Evolutionary conservation across 2,329 filamentous ascomycete species (phyloP).

Genomic region (Cytospora piceicola): DNA sequence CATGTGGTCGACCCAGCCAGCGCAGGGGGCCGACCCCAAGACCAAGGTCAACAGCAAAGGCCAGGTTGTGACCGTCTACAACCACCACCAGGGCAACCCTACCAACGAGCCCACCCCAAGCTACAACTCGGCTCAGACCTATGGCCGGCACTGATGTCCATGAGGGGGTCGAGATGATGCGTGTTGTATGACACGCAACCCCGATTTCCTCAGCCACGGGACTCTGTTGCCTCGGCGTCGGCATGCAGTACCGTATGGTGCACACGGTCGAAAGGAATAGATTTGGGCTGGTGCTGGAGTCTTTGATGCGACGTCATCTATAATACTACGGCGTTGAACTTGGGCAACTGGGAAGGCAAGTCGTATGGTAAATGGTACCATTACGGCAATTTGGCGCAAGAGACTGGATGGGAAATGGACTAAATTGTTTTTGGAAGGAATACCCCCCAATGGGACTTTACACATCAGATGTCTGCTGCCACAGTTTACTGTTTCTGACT

Average conservation of each 20-base stretch:
- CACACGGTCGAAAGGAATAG: neutral
- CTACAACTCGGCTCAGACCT: conserved; percentile 11
- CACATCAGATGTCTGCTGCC: neutral
- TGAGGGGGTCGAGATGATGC: neutral
- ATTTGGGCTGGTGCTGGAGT: neutral
- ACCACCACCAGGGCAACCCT: conserved; percentile 10
- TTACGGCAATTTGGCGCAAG: conserved; percentile 16
- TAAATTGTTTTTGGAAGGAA: neutral
- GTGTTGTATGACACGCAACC: neutral
- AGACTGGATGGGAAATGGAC: conserved; percentile 2
- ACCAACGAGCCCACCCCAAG: conserved; percentile 10
- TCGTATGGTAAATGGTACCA: conserved; percentile 4
- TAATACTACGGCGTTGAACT: neutral
- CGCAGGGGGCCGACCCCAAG: conserved; percentile 20
- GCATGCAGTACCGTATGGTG: neutral
- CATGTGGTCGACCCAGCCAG: conserved; percentile 7
- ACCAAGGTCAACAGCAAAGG: conserved; percentile 22
- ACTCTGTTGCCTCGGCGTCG: neutral
- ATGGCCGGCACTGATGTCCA: neutral
- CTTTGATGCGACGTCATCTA: neutral
- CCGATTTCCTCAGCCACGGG: neutral
- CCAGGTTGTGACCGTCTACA: conserved; percentile 26
- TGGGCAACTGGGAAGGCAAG: neutral
- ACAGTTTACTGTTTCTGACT: too few species aligned
- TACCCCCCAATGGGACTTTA: neutral